Evolutionary conservation across 768 basidiomycete species (phyloP), one percentile per base, ranked within the genome.

Genomic region (Suillus variegatus): DNA sequence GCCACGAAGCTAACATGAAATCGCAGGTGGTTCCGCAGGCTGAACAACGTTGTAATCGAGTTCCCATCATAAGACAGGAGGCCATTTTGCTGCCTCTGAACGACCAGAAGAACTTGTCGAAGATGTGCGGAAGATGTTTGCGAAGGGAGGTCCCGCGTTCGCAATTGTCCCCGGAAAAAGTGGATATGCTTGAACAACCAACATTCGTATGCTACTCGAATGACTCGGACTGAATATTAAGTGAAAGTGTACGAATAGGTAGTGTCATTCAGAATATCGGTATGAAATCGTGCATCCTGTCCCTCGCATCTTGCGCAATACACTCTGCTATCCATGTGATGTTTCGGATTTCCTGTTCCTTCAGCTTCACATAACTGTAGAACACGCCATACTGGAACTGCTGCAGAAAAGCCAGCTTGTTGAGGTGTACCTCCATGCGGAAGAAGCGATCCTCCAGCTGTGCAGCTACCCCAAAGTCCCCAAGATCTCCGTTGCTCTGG

Each of bases 311-410:
- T 82, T 98, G 97, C 10, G 95, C 95, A 71, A 99, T 97, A 78
- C 97, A 98, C 81, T 99, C 97, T 63, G 95, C 94, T 78, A 97
- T 95, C 94, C 93, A 95, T 36, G 91, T 93, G 71, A 95, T 72
- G 71, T 92, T 94, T 67, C 93, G 83, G 67, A 94, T 91, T 80
- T 95, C 93, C 81, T 94, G 91, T 78, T 95, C 93, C 82, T 93
- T 94, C 78, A 94, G 79, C 79, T 93, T 94, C 78, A 97, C 85
- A 75, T 96, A 98, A 74, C 89, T 89, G 75, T 93, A 95, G 75
- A 95, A 98, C 43, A 97, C 88, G 47, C 91, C 93, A 72, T 91
- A 90, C 77, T 98, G 95, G 84, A 98, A 99, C 81, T 99, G 90
- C 79, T 98, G 97, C 76, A 99, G 76, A 84, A 99, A 99, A 38